Base-by-base conservation (phyloP, 2,329 filamentous ascomycete species). In the Ceratocystis cacaofunesta region DNA sequence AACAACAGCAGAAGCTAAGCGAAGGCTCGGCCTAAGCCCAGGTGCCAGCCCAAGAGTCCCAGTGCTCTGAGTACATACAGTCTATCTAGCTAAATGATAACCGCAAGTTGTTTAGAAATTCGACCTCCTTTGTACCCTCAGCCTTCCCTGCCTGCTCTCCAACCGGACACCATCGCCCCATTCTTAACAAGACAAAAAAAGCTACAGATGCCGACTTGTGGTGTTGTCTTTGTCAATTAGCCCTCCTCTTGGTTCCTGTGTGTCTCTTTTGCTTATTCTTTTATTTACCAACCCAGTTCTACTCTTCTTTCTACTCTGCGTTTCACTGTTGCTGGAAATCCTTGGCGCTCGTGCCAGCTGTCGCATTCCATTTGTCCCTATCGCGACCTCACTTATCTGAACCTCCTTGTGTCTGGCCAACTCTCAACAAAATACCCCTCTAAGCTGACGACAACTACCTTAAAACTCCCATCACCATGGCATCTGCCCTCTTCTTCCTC, bases 401-500 rank as follows among this genome's bases (percentile, higher is more conserved):
- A 15, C 55, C 25, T 58, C 25, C 30, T 36, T 30, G 25, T 58
- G 25, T 36, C 30, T 36, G 55, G 55, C 55, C 30, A 36, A 36
- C 30, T n/a, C 55, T 36, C 55, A 19, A 17, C 55, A n/a, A n/a
- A 58, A 58, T 32, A 50, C 46, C 28, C 46, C 30, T 63, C 30
- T 44, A 63, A 43, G n/a, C 25, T 41, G 28, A 63, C 62, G n/a
- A 63, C 36, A 25, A 15, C 22, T n/a, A 17, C 62, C 19, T 15
- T 43, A 17, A 22, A 63, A 25, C 15, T 12, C 50, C 44, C 12
- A 41, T 41, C 43, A 57, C n/a, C 58, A 99, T 99, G 94, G 94
- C 94, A 71, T 99, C 94, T 68, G 94, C 94, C 70, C 76, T 99
- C 73, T 99, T 99, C 84, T 99, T 99, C 76, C 87, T 99, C 73